Evolutionary conservation across 306 rosid species (phyloP).

Genomic region (Rosa rugosa): DNA sequence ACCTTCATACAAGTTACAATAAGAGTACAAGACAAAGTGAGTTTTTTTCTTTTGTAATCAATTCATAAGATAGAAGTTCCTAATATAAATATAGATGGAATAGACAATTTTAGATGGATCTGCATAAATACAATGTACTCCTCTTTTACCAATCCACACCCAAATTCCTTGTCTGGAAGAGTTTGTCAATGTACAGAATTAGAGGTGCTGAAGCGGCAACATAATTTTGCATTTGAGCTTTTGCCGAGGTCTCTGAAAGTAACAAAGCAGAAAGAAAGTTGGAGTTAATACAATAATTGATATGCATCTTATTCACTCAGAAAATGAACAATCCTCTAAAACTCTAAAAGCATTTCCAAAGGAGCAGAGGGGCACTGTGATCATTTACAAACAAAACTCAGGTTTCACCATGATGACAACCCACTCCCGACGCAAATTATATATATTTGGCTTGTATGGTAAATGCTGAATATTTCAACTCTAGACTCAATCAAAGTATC

Average conservation of each 20-base stretch:
- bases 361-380: background rate
- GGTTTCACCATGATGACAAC: background rate
- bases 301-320: background rate
- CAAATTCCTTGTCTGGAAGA: constrained; percentile 69
- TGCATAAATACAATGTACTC: background rate
- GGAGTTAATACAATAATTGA: background rate
- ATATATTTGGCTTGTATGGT: background rate
- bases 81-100: background rate
- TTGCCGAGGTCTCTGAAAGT: constrained; percentile 68
- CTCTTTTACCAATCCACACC: constrained; percentile 76
- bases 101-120: background rate
- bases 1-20: background rate
- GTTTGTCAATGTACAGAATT: constrained; percentile 69
- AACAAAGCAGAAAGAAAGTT: constrained; percentile 15
- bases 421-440: background rate
- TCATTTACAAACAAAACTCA: background rate
- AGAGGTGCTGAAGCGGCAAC: constrained; percentile 59
- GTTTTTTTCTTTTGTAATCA: background rate
- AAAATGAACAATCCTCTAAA: background rate
- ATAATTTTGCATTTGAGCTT: constrained; percentile 68
- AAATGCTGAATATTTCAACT: background rate
- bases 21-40: background rate
- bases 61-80: background rate
- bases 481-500: background rate
- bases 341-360: background rate